Percentiles rank a stretch among this genome's conserved stretches.
Conservation (phyloP, 2,329 filamentous ascomycete genomes). For the Endoconidiophora polonica region DNA sequence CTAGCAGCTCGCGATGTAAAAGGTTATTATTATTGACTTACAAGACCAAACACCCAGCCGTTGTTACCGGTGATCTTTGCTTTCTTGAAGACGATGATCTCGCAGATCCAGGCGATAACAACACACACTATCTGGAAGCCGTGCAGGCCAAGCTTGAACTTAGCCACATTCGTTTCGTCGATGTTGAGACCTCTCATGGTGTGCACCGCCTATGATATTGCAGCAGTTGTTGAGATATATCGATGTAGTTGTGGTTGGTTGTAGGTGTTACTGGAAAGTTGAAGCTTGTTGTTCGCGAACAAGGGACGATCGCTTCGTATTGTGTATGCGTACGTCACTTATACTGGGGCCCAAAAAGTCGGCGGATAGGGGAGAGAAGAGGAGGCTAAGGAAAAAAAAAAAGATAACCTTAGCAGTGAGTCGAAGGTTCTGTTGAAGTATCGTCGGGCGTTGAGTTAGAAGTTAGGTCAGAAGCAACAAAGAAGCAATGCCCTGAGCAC, state of each 20-base stretch:
- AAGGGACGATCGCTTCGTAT: neutral
- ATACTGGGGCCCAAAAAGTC: neutral
- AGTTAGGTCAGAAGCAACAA: neutral
- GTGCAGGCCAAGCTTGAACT: slow-evolving; percentile 41
- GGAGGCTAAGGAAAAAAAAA: neutral
- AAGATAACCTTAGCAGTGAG: neutral
- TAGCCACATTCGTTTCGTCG: slow-evolving; percentile 23
- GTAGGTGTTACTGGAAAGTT: too few relatives aligned
- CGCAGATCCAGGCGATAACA: slow-evolving; percentile 40
- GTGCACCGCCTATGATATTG: neutral
- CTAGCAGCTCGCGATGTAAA: too few relatives aligned
- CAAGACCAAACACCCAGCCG: slow-evolving; percentile 48
- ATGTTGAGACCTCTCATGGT: slow-evolving; percentile 2
- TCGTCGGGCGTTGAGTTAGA: too few relatives aligned
- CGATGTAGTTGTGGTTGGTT: neutral
- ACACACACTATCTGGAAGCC: slow-evolving; percentile 35
- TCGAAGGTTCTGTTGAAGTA: too few relatives aligned
- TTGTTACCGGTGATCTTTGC: slow-evolving; percentile 38
- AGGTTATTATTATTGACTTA: slow-evolving; percentile 22
- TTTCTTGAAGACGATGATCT: slow-evolving; percentile 40
- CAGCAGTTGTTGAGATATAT: neutral
- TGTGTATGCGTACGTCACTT: neutral
- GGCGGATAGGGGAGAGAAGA: neutral
- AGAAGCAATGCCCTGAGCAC: neutral
- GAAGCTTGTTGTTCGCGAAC: neutral